phyloP scores from a whole-genome alignment of 129 eudicot genomes.

The Pulicaria dysenterica region DNA sequence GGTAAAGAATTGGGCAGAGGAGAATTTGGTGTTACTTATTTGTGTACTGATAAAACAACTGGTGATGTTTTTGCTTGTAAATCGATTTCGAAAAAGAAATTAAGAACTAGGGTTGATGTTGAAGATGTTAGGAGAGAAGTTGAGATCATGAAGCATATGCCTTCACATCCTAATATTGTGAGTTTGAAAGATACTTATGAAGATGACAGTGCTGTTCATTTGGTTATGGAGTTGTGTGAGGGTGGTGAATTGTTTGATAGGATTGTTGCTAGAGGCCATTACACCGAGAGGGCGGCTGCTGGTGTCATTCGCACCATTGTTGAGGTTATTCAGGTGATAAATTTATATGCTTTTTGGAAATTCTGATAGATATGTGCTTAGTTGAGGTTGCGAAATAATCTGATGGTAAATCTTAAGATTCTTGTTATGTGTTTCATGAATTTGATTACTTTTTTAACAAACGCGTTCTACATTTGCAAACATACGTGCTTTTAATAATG shows the following conservation, averaged over 20 bases:
- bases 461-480: neutral
- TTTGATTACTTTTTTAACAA: constrained; percentile 4
- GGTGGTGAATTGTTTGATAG: constrained; percentile 96
- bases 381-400: neutral
- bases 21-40: constrained; percentile 87
- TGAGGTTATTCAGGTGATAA: constrained; percentile 84
- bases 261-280: constrained; percentile 94
- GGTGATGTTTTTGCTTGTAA: constrained; percentile 81
- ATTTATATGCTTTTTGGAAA: neutral
- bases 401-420: constrained; percentile 8
- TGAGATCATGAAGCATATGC: constrained; percentile 88
- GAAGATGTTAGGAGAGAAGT: constrained; percentile 95
- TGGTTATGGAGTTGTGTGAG: constrained; percentile 93
- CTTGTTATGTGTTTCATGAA: constrained; percentile 11
- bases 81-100: constrained; percentile 85
- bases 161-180: constrained; percentile 72
- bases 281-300: constrained; percentile 91
- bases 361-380: constrained; percentile 17
- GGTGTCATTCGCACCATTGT: constrained; percentile 73
- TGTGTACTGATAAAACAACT: constrained; percentile 63
- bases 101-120: constrained; percentile 78
- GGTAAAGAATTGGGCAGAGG: constrained; percentile 89
- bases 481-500: neutral
- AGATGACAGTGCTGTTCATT: constrained; percentile 80
- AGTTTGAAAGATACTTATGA: constrained; percentile 84